Evolutionary conservation across 2,329 filamentous ascomycete genomes (phyloP).

Genomic region (Ramularia collo-cygni): DNA sequence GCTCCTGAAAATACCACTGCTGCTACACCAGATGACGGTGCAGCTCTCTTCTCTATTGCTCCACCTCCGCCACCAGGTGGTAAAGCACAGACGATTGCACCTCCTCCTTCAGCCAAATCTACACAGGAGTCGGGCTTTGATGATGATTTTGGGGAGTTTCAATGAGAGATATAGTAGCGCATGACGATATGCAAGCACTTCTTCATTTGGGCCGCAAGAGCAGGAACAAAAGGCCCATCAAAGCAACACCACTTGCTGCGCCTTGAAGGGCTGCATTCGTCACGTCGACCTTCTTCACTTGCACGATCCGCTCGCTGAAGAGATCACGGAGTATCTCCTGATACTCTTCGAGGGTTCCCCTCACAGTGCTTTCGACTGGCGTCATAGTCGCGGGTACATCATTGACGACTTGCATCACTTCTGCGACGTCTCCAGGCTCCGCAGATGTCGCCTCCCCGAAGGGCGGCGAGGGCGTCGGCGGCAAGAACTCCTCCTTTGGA

Average conservation of each 20-base stretch:
- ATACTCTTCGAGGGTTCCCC: slow-evolving; percentile 10
- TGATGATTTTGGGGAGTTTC: slow-evolving; percentile 83
- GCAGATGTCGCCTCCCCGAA: slow-evolving; percentile 17
- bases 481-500: slow-evolving; percentile 15
- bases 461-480: slow-evolving; percentile 6
- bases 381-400: background rate
- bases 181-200: background rate
- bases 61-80: slow-evolving; percentile 58
- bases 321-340: slow-evolving; percentile 24
- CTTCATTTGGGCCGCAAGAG: slow-evolving; percentile 27
- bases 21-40: slow-evolving; percentile 36
- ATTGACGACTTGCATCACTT: slow-evolving; percentile 4
- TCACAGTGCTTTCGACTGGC: background rate
- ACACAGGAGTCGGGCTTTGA: slow-evolving; percentile 69
- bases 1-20: slow-evolving; percentile 31
- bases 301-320: slow-evolving; percentile 40
- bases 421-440: slow-evolving; percentile 17
- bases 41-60: slow-evolving; percentile 63
- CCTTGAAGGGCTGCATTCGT: slow-evolving; percentile 41
- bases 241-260: slow-evolving; percentile 35
- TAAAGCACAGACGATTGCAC: slow-evolving; percentile 50
- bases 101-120: slow-evolving; percentile 53
- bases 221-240: slow-evolving; percentile 31
- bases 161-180: slow-evolving; percentile 29
- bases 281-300: slow-evolving; percentile 40